phyloP scores from a whole-genome alignment of 257 asterid species.

The Salvia miltiorrhiza region DNA sequence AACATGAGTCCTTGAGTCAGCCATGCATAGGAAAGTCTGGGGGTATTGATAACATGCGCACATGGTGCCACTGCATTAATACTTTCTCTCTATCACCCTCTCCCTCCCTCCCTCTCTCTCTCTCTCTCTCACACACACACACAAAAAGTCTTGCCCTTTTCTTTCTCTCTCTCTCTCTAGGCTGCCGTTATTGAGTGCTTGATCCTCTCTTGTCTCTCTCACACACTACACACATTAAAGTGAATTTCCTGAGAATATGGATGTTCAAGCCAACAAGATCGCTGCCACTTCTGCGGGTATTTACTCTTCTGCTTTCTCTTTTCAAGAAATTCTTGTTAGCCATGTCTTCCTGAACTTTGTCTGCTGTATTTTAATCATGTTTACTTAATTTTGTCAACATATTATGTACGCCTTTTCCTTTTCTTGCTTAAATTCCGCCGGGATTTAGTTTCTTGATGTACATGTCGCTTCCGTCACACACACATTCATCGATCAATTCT shows the following conservation, averaged over 20 bases:
- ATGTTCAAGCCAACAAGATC: constrained; percentile 29
- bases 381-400: constrained; percentile 7
- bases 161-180: constrained; percentile 15
- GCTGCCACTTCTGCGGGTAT: constrained; percentile 31
- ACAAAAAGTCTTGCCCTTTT: constrained; percentile 19
- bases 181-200: constrained; percentile 2
- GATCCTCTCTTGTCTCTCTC: constrained; percentile 21
- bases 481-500: not conserved
- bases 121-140: too few relatives aligned
- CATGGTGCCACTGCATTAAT: constrained; percentile 35
- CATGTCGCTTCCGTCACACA: not conserved
- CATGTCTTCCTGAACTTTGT: not conserved
- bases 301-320: not conserved
- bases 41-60: constrained; percentile 44
- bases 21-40: constrained; percentile 35
- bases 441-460: constrained; percentile 12
- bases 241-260: constrained; percentile 24
- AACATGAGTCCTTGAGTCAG: constrained; percentile 13
- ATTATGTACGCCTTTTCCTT: constrained; percentile 1
- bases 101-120: constrained; percentile 14
- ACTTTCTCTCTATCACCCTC: constrained; percentile 12
- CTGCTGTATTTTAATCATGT: not conserved
- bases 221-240: constrained; percentile 2
- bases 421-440: constrained; percentile 16
- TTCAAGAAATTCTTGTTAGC: not conserved